Evolutionary conservation across 345 rosid species (phyloP).

Genomic region (Lepidium aucheri): DNA sequence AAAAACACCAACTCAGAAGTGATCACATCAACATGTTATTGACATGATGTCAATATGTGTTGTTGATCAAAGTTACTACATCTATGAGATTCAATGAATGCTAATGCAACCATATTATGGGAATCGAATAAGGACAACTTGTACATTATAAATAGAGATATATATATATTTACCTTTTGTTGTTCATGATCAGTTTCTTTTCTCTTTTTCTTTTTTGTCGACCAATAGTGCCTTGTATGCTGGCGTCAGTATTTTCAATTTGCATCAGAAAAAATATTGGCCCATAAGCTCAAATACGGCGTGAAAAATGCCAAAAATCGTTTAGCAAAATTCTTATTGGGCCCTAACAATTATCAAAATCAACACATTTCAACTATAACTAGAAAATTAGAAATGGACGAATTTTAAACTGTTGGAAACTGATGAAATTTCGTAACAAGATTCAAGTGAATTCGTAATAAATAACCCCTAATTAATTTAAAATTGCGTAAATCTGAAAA

Average conservation of each 20-base stretch:
- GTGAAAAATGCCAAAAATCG: neutral
- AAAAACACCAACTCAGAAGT: neutral
- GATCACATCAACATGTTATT: neutral
- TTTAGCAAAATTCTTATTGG: neutral
- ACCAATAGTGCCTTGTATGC: neutral
- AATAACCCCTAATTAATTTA: neutral
- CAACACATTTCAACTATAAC: neutral
- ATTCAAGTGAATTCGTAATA: neutral
- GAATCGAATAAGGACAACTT: neutral
- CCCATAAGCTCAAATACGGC: neutral
- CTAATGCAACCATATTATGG: neutral
- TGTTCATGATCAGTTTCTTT: no score
- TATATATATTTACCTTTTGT: neutral
- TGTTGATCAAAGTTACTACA: neutral
- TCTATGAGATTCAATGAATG: neutral
- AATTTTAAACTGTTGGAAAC: neutral
- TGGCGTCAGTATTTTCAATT: neutral
- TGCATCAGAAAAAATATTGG: neutral
- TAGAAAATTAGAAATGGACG: neutral
- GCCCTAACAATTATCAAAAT: neutral
- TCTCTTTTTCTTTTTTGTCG: no score
- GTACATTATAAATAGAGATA: no score
- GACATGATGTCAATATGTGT: neutral
- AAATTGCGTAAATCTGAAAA: neutral
- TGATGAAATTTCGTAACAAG: neutral